Percentiles rank a stretch among this genome's conserved stretches.
phyloP scores from a whole-genome alignment of 192 early-diverging fungal genomes.

The Mortierella claussenii region DNA sequence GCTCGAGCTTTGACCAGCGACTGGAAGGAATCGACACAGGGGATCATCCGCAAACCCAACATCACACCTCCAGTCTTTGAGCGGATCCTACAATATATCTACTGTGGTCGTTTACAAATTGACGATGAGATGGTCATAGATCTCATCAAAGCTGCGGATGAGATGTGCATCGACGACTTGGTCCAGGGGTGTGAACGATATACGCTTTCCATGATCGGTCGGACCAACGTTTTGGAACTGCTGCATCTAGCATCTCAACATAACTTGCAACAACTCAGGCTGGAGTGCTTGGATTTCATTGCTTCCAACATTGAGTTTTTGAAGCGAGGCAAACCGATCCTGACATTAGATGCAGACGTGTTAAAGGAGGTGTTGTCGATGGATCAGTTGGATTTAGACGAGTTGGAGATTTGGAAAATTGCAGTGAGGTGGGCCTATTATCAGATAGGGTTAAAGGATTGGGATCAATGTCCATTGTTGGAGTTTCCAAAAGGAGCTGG shows the following conservation, averaged over 20 bases:
- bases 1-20: slow-evolving; percentile 29
- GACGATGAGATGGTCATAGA: slow-evolving; percentile 35
- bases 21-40: slow-evolving; percentile 45
- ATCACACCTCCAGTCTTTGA: slow-evolving; percentile 36
- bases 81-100: slow-evolving; percentile 31
- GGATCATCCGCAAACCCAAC: slow-evolving; percentile 42
- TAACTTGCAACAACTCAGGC: slow-evolving; percentile 14
- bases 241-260: slow-evolving; percentile 29
- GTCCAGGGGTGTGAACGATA: slow-evolving; percentile 36
- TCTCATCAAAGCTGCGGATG: slow-evolving; percentile 41
- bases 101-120: slow-evolving; percentile 18
- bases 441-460: slow-evolving; percentile 31
- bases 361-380: slow-evolving; percentile 45
- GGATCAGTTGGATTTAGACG: slow-evolving; percentile 51
- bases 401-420: slow-evolving; percentile 54
- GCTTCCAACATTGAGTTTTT: slow-evolving; percentile 39
- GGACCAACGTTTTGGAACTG: slow-evolving; percentile 32
- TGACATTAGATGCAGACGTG: slow-evolving; percentile 24
- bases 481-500: slow-evolving; percentile 41
- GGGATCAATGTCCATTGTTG: slow-evolving; percentile 33
- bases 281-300: slow-evolving; percentile 47
- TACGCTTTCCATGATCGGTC: slow-evolving; percentile 21
- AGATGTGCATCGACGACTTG: slow-evolving; percentile 37
- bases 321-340: slow-evolving; percentile 32
- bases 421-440: slow-evolving; percentile 41